Conservation (phyloP, 192 early-diverging fungal genomes). For the Backusella tarrabulga region DNA sequence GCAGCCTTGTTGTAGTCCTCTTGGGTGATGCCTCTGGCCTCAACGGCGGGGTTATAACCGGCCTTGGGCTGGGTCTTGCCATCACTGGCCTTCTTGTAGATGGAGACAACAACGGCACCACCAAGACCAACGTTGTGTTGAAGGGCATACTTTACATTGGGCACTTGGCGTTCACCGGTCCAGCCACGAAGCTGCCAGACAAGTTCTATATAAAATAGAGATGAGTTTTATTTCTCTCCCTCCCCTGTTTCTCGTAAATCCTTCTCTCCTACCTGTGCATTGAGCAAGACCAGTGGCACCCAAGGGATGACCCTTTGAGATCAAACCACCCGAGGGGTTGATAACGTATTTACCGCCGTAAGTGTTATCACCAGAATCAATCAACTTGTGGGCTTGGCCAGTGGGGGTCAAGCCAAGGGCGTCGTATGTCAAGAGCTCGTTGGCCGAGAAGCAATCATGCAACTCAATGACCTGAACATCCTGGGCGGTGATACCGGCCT, state of each 20-base stretch:
- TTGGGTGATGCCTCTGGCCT: constrained; percentile 56
- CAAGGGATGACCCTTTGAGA: constrained; percentile 76
- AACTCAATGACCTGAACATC: constrained; percentile 72
- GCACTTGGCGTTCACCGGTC: constrained; percentile 66
- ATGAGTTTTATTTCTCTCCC: background rate
- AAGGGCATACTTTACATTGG: constrained; percentile 60
- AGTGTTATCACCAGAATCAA: constrained; percentile 53
- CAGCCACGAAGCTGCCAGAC: constrained; percentile 64
- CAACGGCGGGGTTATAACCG: constrained; percentile 58
- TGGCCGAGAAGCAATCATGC: constrained; percentile 78
- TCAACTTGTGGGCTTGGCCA: constrained; percentile 63
- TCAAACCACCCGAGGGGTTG: constrained; percentile 73
- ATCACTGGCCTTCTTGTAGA: constrained; percentile 57
- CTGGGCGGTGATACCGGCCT: constrained; percentile 56
- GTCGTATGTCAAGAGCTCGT: constrained; percentile 75
- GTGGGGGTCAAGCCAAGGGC: constrained; percentile 63
- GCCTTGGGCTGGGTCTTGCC: constrained; percentile 38
- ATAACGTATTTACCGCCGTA: constrained; percentile 67
- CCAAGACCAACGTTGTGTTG: constrained; percentile 78
- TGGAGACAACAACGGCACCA: constrained; percentile 65
- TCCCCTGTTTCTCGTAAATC: constrained; percentile 27
- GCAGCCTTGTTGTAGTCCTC: constrained; percentile 55
- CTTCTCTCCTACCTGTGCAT: constrained; percentile 50
- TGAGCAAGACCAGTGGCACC: constrained; percentile 78
- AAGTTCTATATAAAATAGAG: constrained; percentile 26